These are phyloP conservation scores for Hypoxylon sp. DNA, from an alignment of 2,329 filamentous ascomycete species.

Conservation along the genomic window DNA sequence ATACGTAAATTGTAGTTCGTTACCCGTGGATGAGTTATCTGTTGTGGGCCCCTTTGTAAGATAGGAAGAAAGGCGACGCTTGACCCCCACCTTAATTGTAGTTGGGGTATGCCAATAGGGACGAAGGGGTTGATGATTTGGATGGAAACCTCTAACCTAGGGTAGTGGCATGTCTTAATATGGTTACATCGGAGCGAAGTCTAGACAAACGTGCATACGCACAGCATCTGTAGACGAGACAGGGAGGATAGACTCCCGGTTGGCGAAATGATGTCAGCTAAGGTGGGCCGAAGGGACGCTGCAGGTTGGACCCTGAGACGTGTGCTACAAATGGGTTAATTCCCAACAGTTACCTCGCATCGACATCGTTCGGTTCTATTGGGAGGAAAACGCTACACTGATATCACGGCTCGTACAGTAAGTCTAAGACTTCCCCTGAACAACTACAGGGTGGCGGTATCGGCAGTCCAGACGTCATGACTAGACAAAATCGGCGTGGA, in stretches of 20 bases:
- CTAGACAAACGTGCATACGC: constrained; percentile 22
- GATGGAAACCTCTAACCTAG: background rate
- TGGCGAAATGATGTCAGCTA: constrained; percentile 32
- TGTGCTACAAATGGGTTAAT: constrained; percentile 13
- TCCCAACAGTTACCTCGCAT: constrained; percentile 21
- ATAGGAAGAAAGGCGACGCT: constrained; percentile 23
- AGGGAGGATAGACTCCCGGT: constrained; percentile 29
- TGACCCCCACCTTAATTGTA: constrained; percentile 33
- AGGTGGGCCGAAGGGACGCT: constrained; percentile 10
- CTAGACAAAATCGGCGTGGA: constrained; percentile 6
- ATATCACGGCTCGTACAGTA: constrained; percentile 12
- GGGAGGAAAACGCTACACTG: constrained; percentile 15
- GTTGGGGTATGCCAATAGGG: constrained; percentile 6
- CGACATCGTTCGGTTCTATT: constrained; percentile 24
- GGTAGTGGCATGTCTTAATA: background rate
- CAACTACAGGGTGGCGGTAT: constrained; percentile 26
- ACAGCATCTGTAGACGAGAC: constrained; percentile 24
- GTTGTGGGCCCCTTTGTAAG: constrained; percentile 21
- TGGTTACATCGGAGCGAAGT: constrained; percentile 21
- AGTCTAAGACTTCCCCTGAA: constrained; percentile 11
- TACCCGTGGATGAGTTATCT: constrained; percentile 17
- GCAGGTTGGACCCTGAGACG: constrained; percentile 29
- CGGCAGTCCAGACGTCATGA: constrained; percentile 33
- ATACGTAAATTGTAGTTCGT: constrained; percentile 13
- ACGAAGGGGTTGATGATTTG: background rate